These are phyloP conservation scores for Calocybe indica DNA, from an alignment of 768 basidiomycete genomes.

Conservation along the genomic window DNA sequence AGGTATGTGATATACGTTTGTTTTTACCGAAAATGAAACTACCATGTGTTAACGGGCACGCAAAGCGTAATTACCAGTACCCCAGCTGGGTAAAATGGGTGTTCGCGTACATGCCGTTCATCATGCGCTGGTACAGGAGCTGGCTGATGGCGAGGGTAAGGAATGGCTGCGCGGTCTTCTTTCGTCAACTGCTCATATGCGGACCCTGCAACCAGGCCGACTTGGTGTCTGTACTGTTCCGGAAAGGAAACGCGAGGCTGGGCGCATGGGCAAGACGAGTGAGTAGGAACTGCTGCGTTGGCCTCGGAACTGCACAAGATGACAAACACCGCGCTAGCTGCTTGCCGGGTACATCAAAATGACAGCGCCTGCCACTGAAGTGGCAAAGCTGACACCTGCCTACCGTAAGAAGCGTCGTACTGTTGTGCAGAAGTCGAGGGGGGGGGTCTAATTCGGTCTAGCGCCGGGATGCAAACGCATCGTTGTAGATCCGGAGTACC, in stretches of 20 bases:
- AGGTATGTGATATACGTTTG: slow-evolving; percentile 27
- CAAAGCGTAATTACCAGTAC: slow-evolving; percentile 35
- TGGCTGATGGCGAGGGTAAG: slow-evolving; percentile 42
- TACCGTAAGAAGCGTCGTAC: slow-evolving; percentile 33
- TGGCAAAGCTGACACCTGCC: slow-evolving; percentile 40
- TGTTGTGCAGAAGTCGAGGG: background rate
- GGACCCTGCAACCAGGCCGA: slow-evolving; percentile 25
- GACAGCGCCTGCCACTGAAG: slow-evolving; percentile 43
- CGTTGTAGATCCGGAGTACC: slow-evolving; percentile 54
- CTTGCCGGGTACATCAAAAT: slow-evolving; percentile 40
- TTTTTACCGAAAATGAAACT: background rate
- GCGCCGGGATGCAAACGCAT: slow-evolving; percentile 62
- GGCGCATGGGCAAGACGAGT: slow-evolving; percentile 27
- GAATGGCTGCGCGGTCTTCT: background rate
- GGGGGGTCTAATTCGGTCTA: slow-evolving; percentile 13
- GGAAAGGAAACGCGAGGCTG: slow-evolving; percentile 30
- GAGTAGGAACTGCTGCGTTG: background rate
- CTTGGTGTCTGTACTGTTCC: slow-evolving; percentile 29
- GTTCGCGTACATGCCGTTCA: slow-evolving; percentile 47
- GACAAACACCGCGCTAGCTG: slow-evolving; percentile 17
- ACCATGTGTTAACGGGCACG: background rate
- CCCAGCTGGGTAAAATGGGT: slow-evolving; percentile 41
- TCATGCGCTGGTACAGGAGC: slow-evolving; percentile 42
- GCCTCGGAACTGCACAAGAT: background rate
- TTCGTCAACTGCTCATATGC: background rate